phyloP scores from a whole-genome alignment of 1,284 basidiomycete genomes.

The Sphaerobolus stellatus region DNA sequence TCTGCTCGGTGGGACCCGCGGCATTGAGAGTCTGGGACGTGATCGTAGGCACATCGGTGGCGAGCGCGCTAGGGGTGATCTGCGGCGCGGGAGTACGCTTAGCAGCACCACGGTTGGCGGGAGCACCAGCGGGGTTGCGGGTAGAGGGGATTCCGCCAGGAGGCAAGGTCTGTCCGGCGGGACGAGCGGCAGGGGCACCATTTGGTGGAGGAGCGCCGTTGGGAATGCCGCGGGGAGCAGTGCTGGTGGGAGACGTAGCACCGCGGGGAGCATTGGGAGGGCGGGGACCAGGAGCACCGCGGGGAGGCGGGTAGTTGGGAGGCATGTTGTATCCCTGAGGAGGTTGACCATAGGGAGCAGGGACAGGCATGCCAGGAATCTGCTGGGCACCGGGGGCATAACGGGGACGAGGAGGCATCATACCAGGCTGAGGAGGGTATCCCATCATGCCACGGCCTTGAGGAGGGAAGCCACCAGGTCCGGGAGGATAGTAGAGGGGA shows the following conservation, averaged over 20 bases:
- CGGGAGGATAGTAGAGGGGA: conserved; percentile 87
- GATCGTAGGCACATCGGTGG: conserved; percentile 47
- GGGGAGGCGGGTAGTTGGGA: conserved; percentile 49
- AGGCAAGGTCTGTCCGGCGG: conserved; percentile 26
- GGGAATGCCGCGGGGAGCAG: conserved; percentile 34
- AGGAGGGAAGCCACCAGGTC: conserved; percentile 76
- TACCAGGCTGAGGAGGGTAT: conserved; percentile 73
- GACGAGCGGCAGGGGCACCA: conserved; percentile 21
- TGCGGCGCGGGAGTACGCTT: conserved; percentile 29
- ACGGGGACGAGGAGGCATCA: conserved; percentile 85
- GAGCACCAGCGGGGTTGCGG: conserved; percentile 33
- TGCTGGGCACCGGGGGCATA: conserved; percentile 73
- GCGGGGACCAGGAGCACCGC: conserved; percentile 49
- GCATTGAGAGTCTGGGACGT: conserved; percentile 63
- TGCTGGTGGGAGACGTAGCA: conserved; percentile 38
- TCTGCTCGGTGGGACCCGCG: conserved; percentile 86
- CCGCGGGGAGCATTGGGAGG: conserved; percentile 40
- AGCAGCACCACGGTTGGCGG: conserved; percentile 31
- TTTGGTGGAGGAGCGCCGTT: conserved; percentile 33
- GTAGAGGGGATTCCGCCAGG: conserved; percentile 30
- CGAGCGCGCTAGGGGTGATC: conserved; percentile 32
- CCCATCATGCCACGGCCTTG: conserved; percentile 78
- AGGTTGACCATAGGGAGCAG: conserved; percentile 67
- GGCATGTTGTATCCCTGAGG: conserved; percentile 69
- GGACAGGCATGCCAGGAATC: conserved; percentile 73